phyloP scores from a whole-genome alignment of 208 protist genomes.

The Leishmania amazonensis region DNA sequence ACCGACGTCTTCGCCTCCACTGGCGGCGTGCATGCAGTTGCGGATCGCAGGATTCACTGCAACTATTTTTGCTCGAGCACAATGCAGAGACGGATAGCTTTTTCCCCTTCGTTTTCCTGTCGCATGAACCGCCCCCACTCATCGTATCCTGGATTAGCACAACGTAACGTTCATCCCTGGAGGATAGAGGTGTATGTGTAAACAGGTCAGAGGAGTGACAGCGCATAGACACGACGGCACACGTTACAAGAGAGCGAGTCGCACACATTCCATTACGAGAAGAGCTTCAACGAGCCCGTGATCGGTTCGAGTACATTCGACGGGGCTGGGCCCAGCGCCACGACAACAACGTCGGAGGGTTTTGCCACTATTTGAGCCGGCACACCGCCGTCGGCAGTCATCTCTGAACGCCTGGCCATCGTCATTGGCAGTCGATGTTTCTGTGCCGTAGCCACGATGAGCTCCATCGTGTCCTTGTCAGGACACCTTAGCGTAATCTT shows the following conservation, averaged over 20 bases:
- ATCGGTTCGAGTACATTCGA: slow-evolving; percentile 52
- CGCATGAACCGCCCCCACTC: neutral
- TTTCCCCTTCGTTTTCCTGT: neutral
- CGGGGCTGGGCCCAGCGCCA: slow-evolving; percentile 70
- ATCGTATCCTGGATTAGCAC: neutral
- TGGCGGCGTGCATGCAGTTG: neutral
- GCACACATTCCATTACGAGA: slow-evolving; percentile 39
- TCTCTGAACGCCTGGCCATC: slow-evolving; percentile 3
- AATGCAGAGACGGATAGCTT: neutral
- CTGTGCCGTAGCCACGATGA: slow-evolving; percentile 26
- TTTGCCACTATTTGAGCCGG: neutral
- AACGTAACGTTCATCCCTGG: neutral
- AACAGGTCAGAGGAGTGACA: neutral
- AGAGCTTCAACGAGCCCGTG: slow-evolving; percentile 74
- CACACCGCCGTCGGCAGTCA: neutral
- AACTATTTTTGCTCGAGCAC: neutral
- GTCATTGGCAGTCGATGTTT: slow-evolving; percentile 36
- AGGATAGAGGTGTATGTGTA: neutral
- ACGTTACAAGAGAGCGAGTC: neutral
- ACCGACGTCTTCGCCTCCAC: neutral
- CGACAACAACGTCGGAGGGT: slow-evolving; percentile 25
- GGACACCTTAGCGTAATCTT: slow-evolving; percentile 71
- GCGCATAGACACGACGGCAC: neutral
- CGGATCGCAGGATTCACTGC: neutral
- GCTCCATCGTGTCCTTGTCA: slow-evolving; percentile 29